These are phyloP conservation scores for Mycosphaerella sp. DNA, from an alignment of 2,329 filamentous ascomycete species.

Conservation along the genomic window DNA sequence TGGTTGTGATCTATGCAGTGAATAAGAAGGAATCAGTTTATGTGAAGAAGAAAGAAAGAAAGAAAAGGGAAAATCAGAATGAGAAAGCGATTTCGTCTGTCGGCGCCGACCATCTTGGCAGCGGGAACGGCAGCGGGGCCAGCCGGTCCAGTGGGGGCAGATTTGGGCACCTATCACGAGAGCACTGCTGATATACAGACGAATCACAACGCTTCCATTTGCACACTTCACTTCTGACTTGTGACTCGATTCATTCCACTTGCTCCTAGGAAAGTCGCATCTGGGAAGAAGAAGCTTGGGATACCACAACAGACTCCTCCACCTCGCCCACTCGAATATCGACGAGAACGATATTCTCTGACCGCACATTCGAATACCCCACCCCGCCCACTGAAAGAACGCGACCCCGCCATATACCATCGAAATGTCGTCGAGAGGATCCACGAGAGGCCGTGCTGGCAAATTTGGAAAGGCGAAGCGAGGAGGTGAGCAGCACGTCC, in stretches of 20 bases:
- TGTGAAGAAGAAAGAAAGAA: conserved; percentile 34
- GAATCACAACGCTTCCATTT: not conserved
- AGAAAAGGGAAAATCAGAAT: conserved; percentile 25
- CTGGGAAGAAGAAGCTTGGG: not conserved
- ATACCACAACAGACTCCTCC: not conserved
- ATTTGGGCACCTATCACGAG: conserved; percentile 12
- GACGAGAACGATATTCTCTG: conserved; percentile 16
- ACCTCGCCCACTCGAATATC: not conserved
- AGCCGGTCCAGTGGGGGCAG: not conserved
- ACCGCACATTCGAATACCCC: conserved; percentile 5
- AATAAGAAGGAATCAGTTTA: conserved; percentile 52
- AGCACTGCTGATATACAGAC: not conserved
- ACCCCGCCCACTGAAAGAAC: not conserved
- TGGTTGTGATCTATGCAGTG: conserved; percentile 55
- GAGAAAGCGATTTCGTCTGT: not conserved
- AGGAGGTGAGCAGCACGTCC: conserved; percentile 58
- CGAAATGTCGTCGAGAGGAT: conserved; percentile 45
- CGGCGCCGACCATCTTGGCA: conserved; percentile 5
- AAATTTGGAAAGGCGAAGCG: conserved; percentile 92
- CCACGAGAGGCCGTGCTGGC: conserved; percentile 68
- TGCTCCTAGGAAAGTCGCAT: not conserved
- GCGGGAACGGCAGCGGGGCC: not conserved
- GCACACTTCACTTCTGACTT: not conserved
- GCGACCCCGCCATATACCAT: conserved; percentile 6
- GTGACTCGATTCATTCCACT: not conserved